Conservation (phyloP, 139 green algal species). For the Ettlia oleoabundans region DNA sequence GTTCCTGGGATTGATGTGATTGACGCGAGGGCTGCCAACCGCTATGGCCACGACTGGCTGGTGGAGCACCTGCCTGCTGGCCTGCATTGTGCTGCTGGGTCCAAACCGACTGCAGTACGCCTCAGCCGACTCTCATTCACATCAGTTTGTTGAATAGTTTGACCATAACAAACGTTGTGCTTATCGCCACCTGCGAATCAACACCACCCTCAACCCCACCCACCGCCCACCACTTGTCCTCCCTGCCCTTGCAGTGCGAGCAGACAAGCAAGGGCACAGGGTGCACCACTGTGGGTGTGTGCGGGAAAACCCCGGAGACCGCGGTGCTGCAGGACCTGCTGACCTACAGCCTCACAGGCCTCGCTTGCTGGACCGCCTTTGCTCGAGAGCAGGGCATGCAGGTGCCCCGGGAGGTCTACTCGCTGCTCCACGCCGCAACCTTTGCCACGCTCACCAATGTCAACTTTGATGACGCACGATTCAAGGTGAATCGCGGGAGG, state of each 20-base stretch:
- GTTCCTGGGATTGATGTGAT: neutral
- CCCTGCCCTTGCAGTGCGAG: conserved; percentile 68
- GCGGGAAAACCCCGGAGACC: conserved; percentile 75
- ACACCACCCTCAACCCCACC: neutral
- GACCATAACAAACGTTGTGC: neutral
- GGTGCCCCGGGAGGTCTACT: conserved; percentile 46
- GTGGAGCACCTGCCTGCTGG: no score
- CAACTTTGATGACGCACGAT: conserved; percentile 68
- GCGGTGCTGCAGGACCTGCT: conserved; percentile 68
- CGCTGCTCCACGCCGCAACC: conserved; percentile 58
- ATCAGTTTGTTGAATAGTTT: no score
- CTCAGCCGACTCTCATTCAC: no score
- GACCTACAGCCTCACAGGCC: conserved; percentile 55
- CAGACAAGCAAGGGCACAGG: conserved; percentile 66
- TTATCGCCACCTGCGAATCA: neutral
- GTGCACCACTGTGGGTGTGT: conserved; percentile 70
- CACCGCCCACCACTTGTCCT: neutral
- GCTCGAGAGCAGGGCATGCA: conserved; percentile 37
- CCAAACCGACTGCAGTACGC: no score
- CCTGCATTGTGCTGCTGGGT: no score
- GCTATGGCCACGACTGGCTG: no score
- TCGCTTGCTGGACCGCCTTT: conserved; percentile 49
- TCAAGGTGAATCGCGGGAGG: conserved; percentile 29
- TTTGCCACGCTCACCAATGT: conserved; percentile 83
- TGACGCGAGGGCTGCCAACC: neutral